These are phyloP conservation scores for Nepenthes mirabilis DNA, from an alignment of 148 eudicot species.

Conservation along the genomic window DNA sequence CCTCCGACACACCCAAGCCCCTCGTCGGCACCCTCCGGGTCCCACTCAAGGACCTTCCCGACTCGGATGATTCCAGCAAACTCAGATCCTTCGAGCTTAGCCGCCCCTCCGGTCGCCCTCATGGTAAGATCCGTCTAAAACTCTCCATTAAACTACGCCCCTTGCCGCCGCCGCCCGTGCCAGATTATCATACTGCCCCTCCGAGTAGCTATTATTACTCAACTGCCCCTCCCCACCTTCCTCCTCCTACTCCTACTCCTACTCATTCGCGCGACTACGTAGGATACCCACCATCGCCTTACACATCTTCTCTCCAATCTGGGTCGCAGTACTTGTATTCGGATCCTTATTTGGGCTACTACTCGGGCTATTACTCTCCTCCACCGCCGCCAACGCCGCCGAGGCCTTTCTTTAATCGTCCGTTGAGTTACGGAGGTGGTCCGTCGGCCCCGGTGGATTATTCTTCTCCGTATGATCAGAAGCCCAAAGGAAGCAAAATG, in stretches of 20 bases:
- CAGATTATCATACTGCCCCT: conserved; percentile 36
- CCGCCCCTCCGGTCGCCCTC: conserved; percentile 74
- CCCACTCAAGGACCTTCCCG: conserved; percentile 28
- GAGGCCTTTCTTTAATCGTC: conserved; percentile 10
- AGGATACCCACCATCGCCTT: conserved; percentile 18
- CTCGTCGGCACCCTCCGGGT: conserved; percentile 46
- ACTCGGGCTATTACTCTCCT: conserved; percentile 13
- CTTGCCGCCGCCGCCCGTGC: conserved; percentile 10
- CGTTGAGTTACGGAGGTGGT: conserved; percentile 16
- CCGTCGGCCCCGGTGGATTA: conserved; percentile 73
- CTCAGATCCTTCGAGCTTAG: conserved; percentile 30
- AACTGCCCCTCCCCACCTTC: conserved; percentile 29
- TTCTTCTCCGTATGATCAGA: conserved; percentile 29
- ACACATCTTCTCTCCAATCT: conserved; percentile 8
- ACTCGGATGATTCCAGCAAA: background rate
- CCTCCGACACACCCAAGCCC: conserved; percentile 60
- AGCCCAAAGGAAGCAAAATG: conserved; percentile 9
- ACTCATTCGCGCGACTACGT: conserved; percentile 15
- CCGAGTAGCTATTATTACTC: conserved; percentile 36
- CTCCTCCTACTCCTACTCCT: conserved; percentile 18
- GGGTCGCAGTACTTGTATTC: conserved; percentile 3
- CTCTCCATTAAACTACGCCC: conserved; percentile 33
- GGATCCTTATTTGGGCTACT: conserved; percentile 4
- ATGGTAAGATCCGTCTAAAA: conserved; percentile 65
- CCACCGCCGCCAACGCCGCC: conserved; percentile 6